Evolutionary conservation across 2,329 filamentous ascomycete genomes (phyloP), one percentile per base, ranked within the genome.

Genomic region (Phyllosticta paracitricarpa): DNA sequence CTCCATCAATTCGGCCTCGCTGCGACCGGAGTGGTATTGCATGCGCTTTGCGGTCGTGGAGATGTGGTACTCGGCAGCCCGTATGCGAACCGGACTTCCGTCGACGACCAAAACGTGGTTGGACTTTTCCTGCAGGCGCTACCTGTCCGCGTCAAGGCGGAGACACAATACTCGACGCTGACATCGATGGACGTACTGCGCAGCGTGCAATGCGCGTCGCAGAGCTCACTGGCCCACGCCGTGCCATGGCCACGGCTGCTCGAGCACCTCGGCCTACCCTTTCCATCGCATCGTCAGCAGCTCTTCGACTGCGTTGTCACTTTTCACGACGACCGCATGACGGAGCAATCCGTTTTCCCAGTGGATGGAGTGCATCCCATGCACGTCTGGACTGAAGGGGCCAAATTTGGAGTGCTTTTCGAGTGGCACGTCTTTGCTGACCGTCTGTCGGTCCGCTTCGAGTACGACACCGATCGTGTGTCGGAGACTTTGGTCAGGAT

Each of bases 121-220:
- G 70, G 70, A 1, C 63, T 73, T 0, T 73, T 70, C 64, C 66
- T 73, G 2, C 63, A 72, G 56, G 69, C 70, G 8, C 60, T 73
- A 0, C 71, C 71, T 1, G 63, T 73, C 24, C 62, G 70, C 17
- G 61, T 69, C 48, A 14, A 57, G 58, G 12, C 48, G 8, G 54
- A 17, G 28, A 6, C 17, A 48, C 48, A 25, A 19, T 14, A 12
- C 48, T 12, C 57, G 25, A 62, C 64, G 51, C 35, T 62, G 52
- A 58, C 56, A n/a, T 51, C 28, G 51, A 58, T 24, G 19, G 53
- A 12, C 61, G 6, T 64, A 24, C 28, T 65, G 55, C 35, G 59
- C 33, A 24, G 51, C 0, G 69, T 72, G 0, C 66, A 67, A 53
- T 5, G 22, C 6, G 66, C 65, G 1, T 66, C 65, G 14, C 65